Evolutionary conservation across 805 yeast species (phyloP), one percentile per base, ranked within the genome.

Genomic region (Candida alai): DNA sequence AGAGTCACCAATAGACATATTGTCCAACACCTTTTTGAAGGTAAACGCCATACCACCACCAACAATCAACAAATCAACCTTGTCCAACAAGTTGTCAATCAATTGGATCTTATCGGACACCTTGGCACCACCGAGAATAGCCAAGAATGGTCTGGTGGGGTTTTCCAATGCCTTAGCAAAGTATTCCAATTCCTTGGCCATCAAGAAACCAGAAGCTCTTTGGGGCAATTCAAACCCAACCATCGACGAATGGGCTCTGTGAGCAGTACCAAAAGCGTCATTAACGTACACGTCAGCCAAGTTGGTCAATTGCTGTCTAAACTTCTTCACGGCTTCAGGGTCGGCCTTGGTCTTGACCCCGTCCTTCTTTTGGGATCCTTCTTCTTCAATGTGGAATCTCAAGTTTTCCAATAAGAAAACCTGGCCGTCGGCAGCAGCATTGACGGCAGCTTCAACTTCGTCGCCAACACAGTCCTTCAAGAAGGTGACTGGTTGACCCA

Each of bases 41-140:
- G 98, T 93, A 84, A 90, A 93, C 43, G 98, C 93, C 98, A 93
- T 93, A 73, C 98, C 98, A 74, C 98, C 98, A 65, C 98, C 97
- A 58, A 93, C 80, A 70, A 93, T 87, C 64, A 93, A 76, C 46
- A 81, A 69, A 70, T 93, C 84, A 58, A 93, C 97, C 80, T 93
- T 93, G 76, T 90, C 93, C 58, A 90, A 78, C 68, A 80, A 74
- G 80, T 89, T 93, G 74, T 93, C 97, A 59, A 93, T 93, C 70
- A 93, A 80, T 75, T 87, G 97, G 61, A 93, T 93, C 83, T 93
- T 93, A 73, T 93, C 98, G 49, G 95, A 84, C 51, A 93, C 97
- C 80, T 93, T 93, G 58, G 98, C 98, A 74, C 98, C 98, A 67
- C 98, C 98, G 51, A 93, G 78, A 64, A 93, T 93, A 52, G 98